These are phyloP conservation scores for Penicillium sp. DNA, from an alignment of 2,329 filamentous ascomycete species.

Conservation along the genomic window DNA sequence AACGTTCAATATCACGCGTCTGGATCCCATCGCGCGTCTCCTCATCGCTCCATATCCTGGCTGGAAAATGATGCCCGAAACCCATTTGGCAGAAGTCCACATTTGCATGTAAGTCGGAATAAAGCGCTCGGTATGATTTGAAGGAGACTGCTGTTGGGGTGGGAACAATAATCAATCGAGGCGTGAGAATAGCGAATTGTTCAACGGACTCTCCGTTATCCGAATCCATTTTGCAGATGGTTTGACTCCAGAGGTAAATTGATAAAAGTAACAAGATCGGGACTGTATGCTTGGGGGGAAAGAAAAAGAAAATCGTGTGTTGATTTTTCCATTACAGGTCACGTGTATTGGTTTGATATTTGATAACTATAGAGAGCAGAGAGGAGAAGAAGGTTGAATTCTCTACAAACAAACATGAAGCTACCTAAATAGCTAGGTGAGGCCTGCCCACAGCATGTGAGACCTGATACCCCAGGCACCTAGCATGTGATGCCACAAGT, in stretches of 20 bases:
- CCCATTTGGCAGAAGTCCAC: slow-evolving; percentile 20
- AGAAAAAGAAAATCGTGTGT: not conserved
- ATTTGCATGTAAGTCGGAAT: slow-evolving; percentile 18
- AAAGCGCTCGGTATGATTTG: slow-evolving; percentile 18
- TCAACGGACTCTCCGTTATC: not conserved
- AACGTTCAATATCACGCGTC: slow-evolving; percentile 19
- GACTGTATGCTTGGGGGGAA: not conserved
- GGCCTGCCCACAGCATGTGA: no score
- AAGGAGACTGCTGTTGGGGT: slow-evolving; percentile 17
- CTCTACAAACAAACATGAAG: no score
- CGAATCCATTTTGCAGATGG: not conserved
- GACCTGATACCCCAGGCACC: no score
- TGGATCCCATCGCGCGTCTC: slow-evolving; percentile 15
- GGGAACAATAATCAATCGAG: slow-evolving; percentile 19
- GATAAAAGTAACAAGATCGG: not conserved
- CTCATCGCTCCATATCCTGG: slow-evolving; percentile 17
- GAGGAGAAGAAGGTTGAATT: no score
- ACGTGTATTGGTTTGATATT: not conserved
- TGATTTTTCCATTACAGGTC: not conserved
- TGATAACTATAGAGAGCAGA: no score
- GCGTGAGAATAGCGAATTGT: slow-evolving; percentile 18
- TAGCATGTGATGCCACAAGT: no score
- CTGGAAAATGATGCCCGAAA: slow-evolving; percentile 17
- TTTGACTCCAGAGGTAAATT: not conserved
- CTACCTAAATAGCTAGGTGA: no score